Evolutionary conservation across 257 asterid genomes (phyloP).

Genomic region (Lycium barbarum): DNA sequence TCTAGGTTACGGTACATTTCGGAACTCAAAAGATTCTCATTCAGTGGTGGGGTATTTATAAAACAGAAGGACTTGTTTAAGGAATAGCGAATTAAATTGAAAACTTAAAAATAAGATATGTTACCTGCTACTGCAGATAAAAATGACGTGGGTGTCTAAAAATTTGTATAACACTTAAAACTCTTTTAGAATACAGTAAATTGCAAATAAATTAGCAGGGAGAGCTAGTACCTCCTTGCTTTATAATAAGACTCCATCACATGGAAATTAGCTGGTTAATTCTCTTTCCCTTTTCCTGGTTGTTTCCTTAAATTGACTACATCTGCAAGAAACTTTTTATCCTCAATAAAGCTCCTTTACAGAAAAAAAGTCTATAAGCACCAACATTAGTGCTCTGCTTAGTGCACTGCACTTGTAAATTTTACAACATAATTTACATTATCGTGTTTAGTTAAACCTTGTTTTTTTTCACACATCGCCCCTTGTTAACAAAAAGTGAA

Average conservation of each 20-base stretch:
- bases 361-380: conserved; percentile 15
- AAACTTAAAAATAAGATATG: too few relatives aligned
- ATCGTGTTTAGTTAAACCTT: conserved; percentile 30
- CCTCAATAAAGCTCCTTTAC: not conserved
- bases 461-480: conserved; percentile 26
- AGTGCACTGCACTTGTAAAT: conserved; percentile 39
- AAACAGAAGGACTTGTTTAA: too few relatives aligned
- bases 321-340: not conserved
- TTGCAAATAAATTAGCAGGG: too few relatives aligned
- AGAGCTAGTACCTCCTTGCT: not conserved
- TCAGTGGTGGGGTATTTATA: too few relatives aligned
- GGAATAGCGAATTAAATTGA: too few relatives aligned
- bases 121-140: too few relatives aligned
- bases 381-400: conserved; percentile 26
- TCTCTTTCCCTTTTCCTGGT: conserved; percentile 28
- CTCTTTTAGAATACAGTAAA: too few relatives aligned
- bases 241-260: conserved; percentile 4
- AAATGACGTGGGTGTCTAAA: too few relatives aligned
- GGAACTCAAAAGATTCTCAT: too few relatives aligned
- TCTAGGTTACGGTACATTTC: too few relatives aligned
- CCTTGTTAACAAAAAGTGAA: conserved; percentile 8
- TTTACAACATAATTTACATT: conserved; percentile 28
- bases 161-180: too few relatives aligned
- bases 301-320: conserved; percentile 39
- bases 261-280: conserved; percentile 9